These are phyloP conservation scores for Bonnemaisonia californica DNA, from an alignment of 31 red algal genomes.

Conservation along the genomic window DNA sequence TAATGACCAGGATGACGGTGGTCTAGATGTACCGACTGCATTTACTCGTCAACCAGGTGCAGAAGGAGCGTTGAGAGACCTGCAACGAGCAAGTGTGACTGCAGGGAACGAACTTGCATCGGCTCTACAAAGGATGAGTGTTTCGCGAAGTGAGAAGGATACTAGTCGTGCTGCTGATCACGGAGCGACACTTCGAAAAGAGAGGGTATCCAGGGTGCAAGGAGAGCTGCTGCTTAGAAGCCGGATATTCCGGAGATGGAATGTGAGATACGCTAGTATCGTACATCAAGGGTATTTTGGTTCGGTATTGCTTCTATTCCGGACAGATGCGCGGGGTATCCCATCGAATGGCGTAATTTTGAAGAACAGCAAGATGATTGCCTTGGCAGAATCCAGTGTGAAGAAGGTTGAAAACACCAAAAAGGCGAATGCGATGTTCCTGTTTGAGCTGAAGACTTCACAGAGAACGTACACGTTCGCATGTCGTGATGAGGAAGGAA, in stretches of 20 bases:
- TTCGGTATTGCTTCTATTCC: slow-evolving; percentile 59
- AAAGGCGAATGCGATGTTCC: slow-evolving; percentile 5
- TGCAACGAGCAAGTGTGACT: slow-evolving; percentile 63
- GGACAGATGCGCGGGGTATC: slow-evolving; percentile 25
- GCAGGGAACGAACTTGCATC: slow-evolving; percentile 47
- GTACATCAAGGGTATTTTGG: slow-evolving; percentile 76
- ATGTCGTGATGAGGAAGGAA: slow-evolving; percentile 30
- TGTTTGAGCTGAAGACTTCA: slow-evolving; percentile 52
- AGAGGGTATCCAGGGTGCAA: slow-evolving; percentile 42
- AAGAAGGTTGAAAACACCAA: slow-evolving; percentile 16
- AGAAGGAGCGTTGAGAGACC: slow-evolving; percentile 41
- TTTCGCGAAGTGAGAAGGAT: neutral
- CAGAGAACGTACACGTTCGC: slow-evolving; percentile 69
- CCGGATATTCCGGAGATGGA: slow-evolving; percentile 58
- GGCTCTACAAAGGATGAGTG: neutral
- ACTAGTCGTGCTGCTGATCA: neutral
- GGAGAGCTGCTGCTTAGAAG: slow-evolving; percentile 51
- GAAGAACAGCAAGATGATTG: slow-evolving; percentile 70
- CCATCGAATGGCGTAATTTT: slow-evolving; percentile 6
- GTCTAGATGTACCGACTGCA: slow-evolving; percentile 42
- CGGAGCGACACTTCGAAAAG: neutral
- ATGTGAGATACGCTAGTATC: slow-evolving; percentile 49
- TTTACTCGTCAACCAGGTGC: slow-evolving; percentile 43
- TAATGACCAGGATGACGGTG: slow-evolving; percentile 55
- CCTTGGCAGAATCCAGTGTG: slow-evolving; percentile 44